Conservation (phyloP, 2,329 filamentous ascomycete genomes). For the Fusarium transvaalense region DNA sequence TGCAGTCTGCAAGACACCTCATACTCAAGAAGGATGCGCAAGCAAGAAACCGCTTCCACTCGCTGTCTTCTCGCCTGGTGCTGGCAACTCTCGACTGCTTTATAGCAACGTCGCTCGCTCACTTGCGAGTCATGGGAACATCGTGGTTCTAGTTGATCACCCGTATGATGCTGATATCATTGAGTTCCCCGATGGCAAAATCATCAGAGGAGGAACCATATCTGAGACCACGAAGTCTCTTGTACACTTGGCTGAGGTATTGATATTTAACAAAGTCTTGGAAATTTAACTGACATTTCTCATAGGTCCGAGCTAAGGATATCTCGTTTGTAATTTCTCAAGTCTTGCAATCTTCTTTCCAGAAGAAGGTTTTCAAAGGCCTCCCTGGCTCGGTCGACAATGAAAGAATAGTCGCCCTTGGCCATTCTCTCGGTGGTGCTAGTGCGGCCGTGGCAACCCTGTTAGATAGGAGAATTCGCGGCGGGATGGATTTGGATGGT, state of each 20-base stretch:
- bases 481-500: slow-evolving; percentile 59
- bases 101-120: slow-evolving; percentile 60
- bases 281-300: background rate
- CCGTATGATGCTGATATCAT: slow-evolving; percentile 60
- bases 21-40: fast-evolving
- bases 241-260: slow-evolving; percentile 39
- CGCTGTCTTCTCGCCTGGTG: slow-evolving; percentile 59
- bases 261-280: fast-evolving
- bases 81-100: slow-evolving; percentile 57
- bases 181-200: slow-evolving; percentile 60
- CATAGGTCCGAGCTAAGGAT: slow-evolving; percentile 54
- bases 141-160: slow-evolving; percentile 63
- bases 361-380: slow-evolving; percentile 29
- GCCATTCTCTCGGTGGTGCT: slow-evolving; percentile 57
- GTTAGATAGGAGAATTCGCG: slow-evolving; percentile 51
- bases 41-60: slow-evolving; percentile 46
- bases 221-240: slow-evolving; percentile 20
- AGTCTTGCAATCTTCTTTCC: slow-evolving; percentile 42
- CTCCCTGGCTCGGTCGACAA: slow-evolving; percentile 47
- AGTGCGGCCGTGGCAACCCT: slow-evolving; percentile 52
- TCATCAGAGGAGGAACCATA: slow-evolving; percentile 36
- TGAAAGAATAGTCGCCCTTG: slow-evolving; percentile 52
- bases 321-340: slow-evolving; percentile 55
- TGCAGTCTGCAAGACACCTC: slow-evolving; percentile 34
- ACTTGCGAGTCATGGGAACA: slow-evolving; percentile 60